Conservation (phyloP, 2,329 filamentous ascomycete species). For the Didymella exigua region DNA sequence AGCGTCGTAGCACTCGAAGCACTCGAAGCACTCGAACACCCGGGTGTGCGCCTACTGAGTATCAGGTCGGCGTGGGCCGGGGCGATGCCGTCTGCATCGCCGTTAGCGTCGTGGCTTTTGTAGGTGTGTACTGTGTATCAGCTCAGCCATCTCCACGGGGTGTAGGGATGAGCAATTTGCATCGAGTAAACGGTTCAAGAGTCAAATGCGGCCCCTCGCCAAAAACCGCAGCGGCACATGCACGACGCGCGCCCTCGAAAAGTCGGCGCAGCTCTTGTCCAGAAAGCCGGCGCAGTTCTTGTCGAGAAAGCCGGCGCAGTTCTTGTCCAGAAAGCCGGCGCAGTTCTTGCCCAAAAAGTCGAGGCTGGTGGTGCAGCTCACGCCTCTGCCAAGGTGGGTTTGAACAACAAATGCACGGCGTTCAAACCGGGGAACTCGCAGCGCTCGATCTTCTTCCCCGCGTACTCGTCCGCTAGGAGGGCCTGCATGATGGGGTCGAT, state of each 20-base stretch:
- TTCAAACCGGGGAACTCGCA: slow-evolving; percentile 32
- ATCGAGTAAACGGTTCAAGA: slow-evolving; percentile 6
- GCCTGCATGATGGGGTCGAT: slow-evolving; percentile 48
- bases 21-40: too few relatives aligned
- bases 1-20: too few relatives aligned
- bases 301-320: too few relatives aligned
- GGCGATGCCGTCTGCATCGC: too few relatives aligned
- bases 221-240: slow-evolving; percentile 33
- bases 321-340: slow-evolving; percentile 37
- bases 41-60: too few relatives aligned
- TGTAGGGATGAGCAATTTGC: background rate
- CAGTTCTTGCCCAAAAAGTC: slow-evolving; percentile 40
- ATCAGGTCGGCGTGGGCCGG: too few relatives aligned
- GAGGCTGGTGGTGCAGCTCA: slow-evolving; percentile 32
- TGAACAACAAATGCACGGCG: slow-evolving; percentile 35
- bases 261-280: too few relatives aligned
- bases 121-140: too few relatives aligned
- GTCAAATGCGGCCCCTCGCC: slow-evolving; percentile 29
- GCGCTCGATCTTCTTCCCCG: slow-evolving; percentile 28
- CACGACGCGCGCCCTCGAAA: slow-evolving; percentile 26
- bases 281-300: too few relatives aligned
- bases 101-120: too few relatives aligned
- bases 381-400: slow-evolving; percentile 35
- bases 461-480: slow-evolving; percentile 39
- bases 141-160: slow-evolving; percentile 8